These are phyloP conservation scores for Sarcomyxa edulis DNA, from an alignment of 768 basidiomycete genomes.

Conservation along the genomic window DNA sequence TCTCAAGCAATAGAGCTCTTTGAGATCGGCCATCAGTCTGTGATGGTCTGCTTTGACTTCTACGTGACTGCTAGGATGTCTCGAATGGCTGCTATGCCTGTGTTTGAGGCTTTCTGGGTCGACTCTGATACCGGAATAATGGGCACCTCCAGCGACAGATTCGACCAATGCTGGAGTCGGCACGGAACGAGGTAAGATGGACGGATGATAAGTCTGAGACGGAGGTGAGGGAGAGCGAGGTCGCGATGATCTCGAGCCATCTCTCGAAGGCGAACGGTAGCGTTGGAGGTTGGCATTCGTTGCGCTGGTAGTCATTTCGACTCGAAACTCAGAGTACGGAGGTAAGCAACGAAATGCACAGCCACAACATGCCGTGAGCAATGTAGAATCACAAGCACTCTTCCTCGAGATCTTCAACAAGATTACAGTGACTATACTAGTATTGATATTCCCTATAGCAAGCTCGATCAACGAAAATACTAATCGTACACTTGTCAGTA, in stretches of 20 bases:
- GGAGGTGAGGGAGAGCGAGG: slow-evolving; percentile 33
- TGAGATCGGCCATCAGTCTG: slow-evolving; percentile 50
- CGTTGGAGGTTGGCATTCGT: neutral
- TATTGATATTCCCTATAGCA: no score
- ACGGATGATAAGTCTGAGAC: slow-evolving; percentile 40
- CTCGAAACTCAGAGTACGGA: neutral
- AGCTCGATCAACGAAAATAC: no score
- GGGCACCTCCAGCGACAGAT: slow-evolving; percentile 57
- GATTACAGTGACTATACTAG: no score
- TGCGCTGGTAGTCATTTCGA: no score
- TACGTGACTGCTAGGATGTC: slow-evolving; percentile 23
- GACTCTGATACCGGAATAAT: slow-evolving; percentile 51
- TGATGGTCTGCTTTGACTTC: slow-evolving; percentile 36
- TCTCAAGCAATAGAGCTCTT: slow-evolving; percentile 51
- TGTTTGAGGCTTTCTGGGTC: slow-evolving; percentile 31
- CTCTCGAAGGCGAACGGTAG: slow-evolving; percentile 14
- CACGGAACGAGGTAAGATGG: slow-evolving; percentile 32
- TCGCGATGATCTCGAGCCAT: slow-evolving; percentile 11
- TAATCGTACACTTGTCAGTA: no score
- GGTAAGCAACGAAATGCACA: slow-evolving; percentile 1
- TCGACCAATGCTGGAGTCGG: slow-evolving; percentile 49
- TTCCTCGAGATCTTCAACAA: no score
- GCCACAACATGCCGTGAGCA: no score
- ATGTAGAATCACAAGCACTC: no score
- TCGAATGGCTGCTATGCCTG: slow-evolving; percentile 30